Conservation (phyloP, 164 flowering plant genomes). For the Nymphaea thermarum region DNA sequence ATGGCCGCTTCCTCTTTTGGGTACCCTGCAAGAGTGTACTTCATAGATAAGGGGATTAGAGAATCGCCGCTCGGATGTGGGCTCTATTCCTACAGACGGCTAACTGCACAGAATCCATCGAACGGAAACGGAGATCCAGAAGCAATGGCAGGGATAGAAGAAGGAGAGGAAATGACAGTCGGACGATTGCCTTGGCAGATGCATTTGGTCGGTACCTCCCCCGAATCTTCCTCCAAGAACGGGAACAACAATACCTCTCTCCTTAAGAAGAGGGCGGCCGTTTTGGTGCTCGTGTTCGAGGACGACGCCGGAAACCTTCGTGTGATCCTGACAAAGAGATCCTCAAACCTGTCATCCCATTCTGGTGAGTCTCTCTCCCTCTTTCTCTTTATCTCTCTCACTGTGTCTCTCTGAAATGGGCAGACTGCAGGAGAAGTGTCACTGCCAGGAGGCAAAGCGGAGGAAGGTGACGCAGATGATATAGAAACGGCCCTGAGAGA, state of each 20-base stretch:
- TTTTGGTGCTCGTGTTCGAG: constrained; percentile 47
- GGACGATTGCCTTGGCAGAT: too few species aligned
- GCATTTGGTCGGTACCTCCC: too few species aligned
- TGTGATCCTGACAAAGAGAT: constrained; percentile 54
- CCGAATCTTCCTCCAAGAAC: background rate
- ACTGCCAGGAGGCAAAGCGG: constrained; percentile 84
- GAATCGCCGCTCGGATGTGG: too few species aligned
- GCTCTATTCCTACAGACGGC: too few species aligned
- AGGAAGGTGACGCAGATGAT: constrained; percentile 73
- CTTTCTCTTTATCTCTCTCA: background rate
- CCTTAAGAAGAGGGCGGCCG: constrained; percentile 27
- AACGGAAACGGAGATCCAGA: too few species aligned
- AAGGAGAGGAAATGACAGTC: too few species aligned
- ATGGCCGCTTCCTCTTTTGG: too few species aligned
- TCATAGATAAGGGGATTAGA: too few species aligned
- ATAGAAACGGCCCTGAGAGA: constrained; percentile 68
- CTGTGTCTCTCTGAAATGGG: background rate
- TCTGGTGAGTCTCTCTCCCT: constrained; percentile 25
- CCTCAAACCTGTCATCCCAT: constrained; percentile 41
- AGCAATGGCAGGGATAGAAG: too few species aligned
- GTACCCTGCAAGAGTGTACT: too few species aligned
- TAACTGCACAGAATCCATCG: too few species aligned
- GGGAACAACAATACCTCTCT: background rate
- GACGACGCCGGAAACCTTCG: constrained; percentile 34
- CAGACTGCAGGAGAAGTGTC: constrained; percentile 68